Evolutionary conservation across 306 rosid species (phyloP).

Genomic region (Lathyrus sativus): DNA sequence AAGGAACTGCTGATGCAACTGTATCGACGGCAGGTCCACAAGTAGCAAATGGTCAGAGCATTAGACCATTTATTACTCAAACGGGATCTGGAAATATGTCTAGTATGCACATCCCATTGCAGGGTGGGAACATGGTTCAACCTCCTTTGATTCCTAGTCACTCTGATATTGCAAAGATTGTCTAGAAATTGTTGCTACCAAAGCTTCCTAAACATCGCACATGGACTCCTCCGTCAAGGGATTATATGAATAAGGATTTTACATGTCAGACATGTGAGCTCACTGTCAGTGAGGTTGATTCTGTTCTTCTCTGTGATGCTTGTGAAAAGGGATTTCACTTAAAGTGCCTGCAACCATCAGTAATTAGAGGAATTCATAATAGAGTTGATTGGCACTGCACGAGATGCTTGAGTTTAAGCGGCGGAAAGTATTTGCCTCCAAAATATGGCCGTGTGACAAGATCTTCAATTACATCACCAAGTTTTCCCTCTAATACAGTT

Average conservation of each 20-base stretch:
- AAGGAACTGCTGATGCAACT: constrained; percentile 50
- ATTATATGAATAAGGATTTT: constrained; percentile 90
- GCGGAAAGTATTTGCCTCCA: constrained; percentile 95
- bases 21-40: constrained; percentile 51
- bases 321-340: constrained; percentile 96
- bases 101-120: constrained; percentile 55
- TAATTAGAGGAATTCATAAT: constrained; percentile 83
- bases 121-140: constrained; percentile 60
- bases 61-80: constrained; percentile 66
- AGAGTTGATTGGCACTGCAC: constrained; percentile 97
- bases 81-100: constrained; percentile 65
- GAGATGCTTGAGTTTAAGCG: constrained; percentile 76
- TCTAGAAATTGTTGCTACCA: constrained; percentile 81
- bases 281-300: constrained; percentile 81
- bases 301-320: constrained; percentile 89
- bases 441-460: too few relatives aligned
- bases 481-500: too few relatives aligned
- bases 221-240: constrained; percentile 99
- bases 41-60: constrained; percentile 59
- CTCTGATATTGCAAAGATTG: constrained; percentile 70
- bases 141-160: constrained; percentile 70
- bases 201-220: constrained; percentile 82
- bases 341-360: constrained; percentile 70
- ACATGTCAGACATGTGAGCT: constrained; percentile 81
- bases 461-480: too few relatives aligned